Evolutionary conservation across 495 filamentous ascomycete genomes (phyloP), one percentile per base, ranked within the genome.

Genomic region (Penicillium flavigenum): DNA sequence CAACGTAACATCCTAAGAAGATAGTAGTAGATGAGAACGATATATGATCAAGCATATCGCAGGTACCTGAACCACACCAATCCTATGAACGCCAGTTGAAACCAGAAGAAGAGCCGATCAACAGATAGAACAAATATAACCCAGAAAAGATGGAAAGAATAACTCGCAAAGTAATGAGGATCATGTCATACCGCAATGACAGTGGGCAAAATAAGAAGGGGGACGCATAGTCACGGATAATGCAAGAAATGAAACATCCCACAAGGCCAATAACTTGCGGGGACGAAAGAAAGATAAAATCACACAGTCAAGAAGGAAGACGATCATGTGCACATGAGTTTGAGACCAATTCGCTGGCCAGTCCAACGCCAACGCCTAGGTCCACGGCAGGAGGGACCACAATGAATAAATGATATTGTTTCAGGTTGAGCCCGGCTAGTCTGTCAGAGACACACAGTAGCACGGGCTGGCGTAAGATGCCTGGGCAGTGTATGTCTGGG

Each of bases 391-490:
- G 6, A 61, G 61, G 61, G 54, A 58, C 59, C 57, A 60, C 51
- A 56, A 64, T 61, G 54, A 47, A 66, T 57, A 63, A 60, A 67
- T 57, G 47, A 41, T 47, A 63, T 29, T 32, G 57, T 63, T 60
- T 59, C 60, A 47, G 66, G 58, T 52, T 39, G 62, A 42, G 44
- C 54, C 38, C 50, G 39, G 49, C 59, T 73, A 74, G 59, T 74
- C 72, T 34, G 70, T 73, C 60, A 76, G 60, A 44, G 72, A 73
- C 16, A 71, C 61, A 62, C 76, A 79, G 53, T 76, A 78, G 59
- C 76, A 79, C 16, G 75, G 64, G 12, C 68, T 75, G 38, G 70
- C 66, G 49, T 70, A 76, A 47, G 71, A 63, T 50, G 73, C 73
- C 63, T 61, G 67, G 14, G 74, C 74, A 16, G 74, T 77, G 51